Evolutionary conservation across 495 filamentous ascomycete species (phyloP).

Genomic region (Aspergillus incahuasiensis): DNA sequence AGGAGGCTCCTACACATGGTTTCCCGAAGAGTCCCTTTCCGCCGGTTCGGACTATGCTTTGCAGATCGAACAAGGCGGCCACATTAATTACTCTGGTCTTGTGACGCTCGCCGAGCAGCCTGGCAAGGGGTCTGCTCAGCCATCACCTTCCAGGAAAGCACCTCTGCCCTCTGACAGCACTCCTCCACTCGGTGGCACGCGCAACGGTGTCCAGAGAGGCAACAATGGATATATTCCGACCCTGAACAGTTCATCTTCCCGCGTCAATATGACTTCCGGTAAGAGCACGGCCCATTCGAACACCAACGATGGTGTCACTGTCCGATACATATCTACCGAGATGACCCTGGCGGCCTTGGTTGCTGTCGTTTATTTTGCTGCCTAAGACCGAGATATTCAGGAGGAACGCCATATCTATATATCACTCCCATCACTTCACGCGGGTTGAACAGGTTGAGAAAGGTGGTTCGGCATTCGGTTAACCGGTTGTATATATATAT

Average conservation of each 20-base stretch:
- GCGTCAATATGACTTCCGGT: conserved; percentile 10
- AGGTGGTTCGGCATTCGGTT: background rate
- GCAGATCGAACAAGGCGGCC: conserved; percentile 38
- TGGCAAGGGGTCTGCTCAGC: conserved; percentile 1
- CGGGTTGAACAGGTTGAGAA: background rate
- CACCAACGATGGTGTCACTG: conserved; percentile 12
- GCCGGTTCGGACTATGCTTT: conserved; percentile 42
- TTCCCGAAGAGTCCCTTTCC: conserved; percentile 31
- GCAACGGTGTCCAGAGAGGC: conserved; percentile 15
- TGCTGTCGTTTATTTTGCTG: conserved; percentile 11
- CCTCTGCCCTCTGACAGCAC: conserved; percentile 9
- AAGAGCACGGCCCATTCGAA: conserved; percentile 14
- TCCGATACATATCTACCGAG: conserved; percentile 7
- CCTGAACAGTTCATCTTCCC: conserved; percentile 1
- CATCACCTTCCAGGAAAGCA: background rate
- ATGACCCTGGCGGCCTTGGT: conserved; percentile 12
- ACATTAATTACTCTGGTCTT: conserved; percentile 45
- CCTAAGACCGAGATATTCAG: background rate
- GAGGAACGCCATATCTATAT: background rate
- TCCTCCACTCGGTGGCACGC: conserved; percentile 13
- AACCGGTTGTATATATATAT: conserved; percentile 10
- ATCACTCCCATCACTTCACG: background rate
- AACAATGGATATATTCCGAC: conserved; percentile 10
- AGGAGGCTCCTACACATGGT: conserved; percentile 40
- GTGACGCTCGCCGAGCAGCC: conserved; percentile 20